Evolutionary conservation across 371 early-diverging fungal genomes (phyloP).

Genomic region (Syncephalastrum contaminatum): DNA sequence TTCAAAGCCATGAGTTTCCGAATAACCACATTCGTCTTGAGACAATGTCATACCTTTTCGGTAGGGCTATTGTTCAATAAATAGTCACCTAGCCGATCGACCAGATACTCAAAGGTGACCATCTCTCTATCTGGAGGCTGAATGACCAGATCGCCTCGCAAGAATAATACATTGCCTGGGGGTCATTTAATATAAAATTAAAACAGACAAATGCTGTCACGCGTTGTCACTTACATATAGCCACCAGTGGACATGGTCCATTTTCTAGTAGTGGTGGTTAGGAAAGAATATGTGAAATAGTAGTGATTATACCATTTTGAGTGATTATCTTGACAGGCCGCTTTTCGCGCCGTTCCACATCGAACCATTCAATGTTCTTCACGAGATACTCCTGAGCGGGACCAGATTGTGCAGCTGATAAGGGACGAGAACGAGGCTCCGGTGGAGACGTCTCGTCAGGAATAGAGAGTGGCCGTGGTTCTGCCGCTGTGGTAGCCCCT

Average conservation of each 20-base stretch:
- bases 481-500: too few species aligned
- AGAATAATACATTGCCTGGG: conserved; percentile 72
- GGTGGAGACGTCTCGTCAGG: too few species aligned
- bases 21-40: neutral
- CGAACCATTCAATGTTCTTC: conserved; percentile 67
- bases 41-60: conserved; percentile 1
- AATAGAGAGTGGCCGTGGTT: too few species aligned
- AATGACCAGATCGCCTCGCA: conserved; percentile 72
- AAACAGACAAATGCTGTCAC: neutral
- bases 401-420: neutral
- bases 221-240: conserved; percentile 53
- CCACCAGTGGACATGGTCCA: conserved; percentile 91
- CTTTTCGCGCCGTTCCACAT: conserved; percentile 31
- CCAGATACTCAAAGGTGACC: conserved; percentile 70
- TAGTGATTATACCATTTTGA: conserved; percentile 64
- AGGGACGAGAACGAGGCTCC: too few species aligned
- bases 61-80: conserved; percentile 45
- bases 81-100: conserved; percentile 74
- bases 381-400: conserved; percentile 56
- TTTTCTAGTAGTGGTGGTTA: conserved; percentile 51
- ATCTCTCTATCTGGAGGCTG: conserved; percentile 52
- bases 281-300: conserved; percentile 5
- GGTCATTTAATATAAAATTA: neutral
- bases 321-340: conserved; percentile 69
- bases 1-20: neutral